Percentiles rank a stretch among this genome's conserved stretches.
These are phyloP conservation scores for Lantana camara DNA, from an alignment of 257 asterid species.

Conservation along the genomic window DNA sequence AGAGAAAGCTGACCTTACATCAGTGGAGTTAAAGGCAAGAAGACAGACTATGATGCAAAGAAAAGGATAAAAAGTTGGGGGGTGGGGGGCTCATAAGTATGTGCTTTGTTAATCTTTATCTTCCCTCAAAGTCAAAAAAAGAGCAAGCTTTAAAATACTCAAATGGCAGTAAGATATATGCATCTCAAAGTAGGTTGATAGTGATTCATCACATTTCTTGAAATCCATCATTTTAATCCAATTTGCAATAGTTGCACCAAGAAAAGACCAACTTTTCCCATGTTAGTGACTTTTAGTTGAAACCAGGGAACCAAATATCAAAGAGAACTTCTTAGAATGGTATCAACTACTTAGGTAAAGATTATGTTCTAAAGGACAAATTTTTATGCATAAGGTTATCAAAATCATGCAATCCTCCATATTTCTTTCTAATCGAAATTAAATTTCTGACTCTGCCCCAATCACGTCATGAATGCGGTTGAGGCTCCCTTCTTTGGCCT, in stretches of 20 bases:
- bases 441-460: too few relatives aligned
- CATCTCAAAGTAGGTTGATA: constrained; percentile 24
- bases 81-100: constrained; percentile 14
- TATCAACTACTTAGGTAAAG: too few relatives aligned
- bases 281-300: constrained; percentile 32
- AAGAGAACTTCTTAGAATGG: not conserved
- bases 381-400: not conserved
- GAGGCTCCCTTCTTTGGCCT: constrained; percentile 16
- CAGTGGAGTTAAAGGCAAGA: constrained; percentile 38
- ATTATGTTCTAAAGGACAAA: too few relatives aligned
- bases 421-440: too few relatives aligned
- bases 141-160: constrained; percentile 16
- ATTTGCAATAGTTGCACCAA: constrained; percentile 2
- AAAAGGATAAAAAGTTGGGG: constrained; percentile 13
- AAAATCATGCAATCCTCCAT: not conserved
- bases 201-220: constrained; percentile 30
- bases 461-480: too few relatives aligned
- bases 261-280: not conserved
- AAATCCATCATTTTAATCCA: constrained; percentile 29
- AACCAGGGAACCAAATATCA: constrained; percentile 30
- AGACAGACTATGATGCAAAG: constrained; percentile 31
- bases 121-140: constrained; percentile 27
- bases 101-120: constrained; percentile 17
- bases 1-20: constrained; percentile 21
- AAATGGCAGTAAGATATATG: constrained; percentile 20